phyloP scores from a whole-genome alignment of 2,329 filamentous ascomycete species.

The Sporothrix curviconia region DNA sequence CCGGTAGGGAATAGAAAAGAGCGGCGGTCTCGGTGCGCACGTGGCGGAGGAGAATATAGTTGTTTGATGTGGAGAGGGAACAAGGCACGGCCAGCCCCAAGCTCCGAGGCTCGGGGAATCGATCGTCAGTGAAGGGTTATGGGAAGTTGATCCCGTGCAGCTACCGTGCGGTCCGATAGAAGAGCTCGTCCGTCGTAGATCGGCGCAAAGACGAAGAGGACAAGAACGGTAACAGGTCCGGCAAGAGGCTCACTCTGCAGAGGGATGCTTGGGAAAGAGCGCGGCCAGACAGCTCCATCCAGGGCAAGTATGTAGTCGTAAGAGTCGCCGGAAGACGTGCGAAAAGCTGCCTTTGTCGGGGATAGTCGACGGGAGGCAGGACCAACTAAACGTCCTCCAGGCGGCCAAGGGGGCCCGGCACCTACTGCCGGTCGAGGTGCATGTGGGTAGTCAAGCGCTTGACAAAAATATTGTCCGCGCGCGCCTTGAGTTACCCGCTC shows the following conservation, averaged over 20 bases:
- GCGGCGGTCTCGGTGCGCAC: no score
- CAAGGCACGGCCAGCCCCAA: neutral
- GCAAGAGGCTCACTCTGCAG: neutral
- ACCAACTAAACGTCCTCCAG: neutral
- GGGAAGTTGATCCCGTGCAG: neutral
- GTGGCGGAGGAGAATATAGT: no score
- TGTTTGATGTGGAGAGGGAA: no score
- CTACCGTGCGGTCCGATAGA: neutral
- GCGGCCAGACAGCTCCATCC: conserved; percentile 6
- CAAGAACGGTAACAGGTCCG: neutral
- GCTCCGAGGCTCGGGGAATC: no score
- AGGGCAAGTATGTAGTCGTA: neutral
- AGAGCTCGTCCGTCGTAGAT: neutral
- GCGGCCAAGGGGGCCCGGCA: neutral
- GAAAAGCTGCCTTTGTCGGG: neutral
- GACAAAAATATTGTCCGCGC: neutral
- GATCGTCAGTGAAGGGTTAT: no score
- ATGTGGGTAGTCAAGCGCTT: neutral
- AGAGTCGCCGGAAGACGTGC: neutral
- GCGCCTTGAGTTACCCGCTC: neutral
- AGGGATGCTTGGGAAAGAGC: neutral
- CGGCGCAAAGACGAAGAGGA: neutral
- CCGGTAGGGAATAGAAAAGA: neutral
- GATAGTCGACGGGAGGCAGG: neutral
- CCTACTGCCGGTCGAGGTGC: neutral